Base-by-base conservation (phyloP, 108 stramenopile species). In the Asterionellopsis glacialis region DNA sequence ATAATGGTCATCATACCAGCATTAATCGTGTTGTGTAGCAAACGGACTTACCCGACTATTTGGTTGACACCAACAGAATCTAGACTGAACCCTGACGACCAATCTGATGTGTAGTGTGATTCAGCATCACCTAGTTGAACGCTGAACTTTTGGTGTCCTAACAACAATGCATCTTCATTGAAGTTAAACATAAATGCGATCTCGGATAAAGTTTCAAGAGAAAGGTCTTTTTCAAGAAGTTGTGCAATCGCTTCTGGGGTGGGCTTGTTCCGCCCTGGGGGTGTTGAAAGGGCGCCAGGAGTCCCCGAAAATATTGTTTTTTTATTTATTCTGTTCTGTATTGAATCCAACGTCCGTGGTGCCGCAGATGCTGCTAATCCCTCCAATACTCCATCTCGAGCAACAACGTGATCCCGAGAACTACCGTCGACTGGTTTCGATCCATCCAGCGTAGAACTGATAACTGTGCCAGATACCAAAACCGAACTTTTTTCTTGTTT, bases 51-150 rank as follows among this genome's bases (percentile, higher is more conserved):
- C 85, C 69, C 61, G 26, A 96, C 80, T 27, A 93, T 85, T 63
- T 97, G 97, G 15, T 88, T 90, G n/a, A 96, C 88, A n/a, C 95
- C 97, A 53, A 95, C 88, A n/a, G 95, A 92, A 10, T 96, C 95
- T 24, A 96, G 73, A 48, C 88, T 87, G 65, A 96, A 95, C 9
- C 89, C 93, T 33, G 65, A 63, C 15, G 89, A 89, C 93, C 93
- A 94, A 47, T 85, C 87, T 7, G 88, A 88, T 9, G 69, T 66
- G 58, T 89, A 91, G 11, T 48, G 54, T 11, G 77, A 70, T 27
- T 78, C 57, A 47, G 73, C 67, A 61, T 88, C 83, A 19, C 51
- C 63, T 13, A 97, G 68, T 74, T 95, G 91, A 10, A 94, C 68
- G 60, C 80, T 77, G 22, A 96, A 55, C 52, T 79, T 85, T 51